phyloP scores from a whole-genome alignment of 495 filamentous ascomycete genomes.

The Trichocladium antarcticum region DNA sequence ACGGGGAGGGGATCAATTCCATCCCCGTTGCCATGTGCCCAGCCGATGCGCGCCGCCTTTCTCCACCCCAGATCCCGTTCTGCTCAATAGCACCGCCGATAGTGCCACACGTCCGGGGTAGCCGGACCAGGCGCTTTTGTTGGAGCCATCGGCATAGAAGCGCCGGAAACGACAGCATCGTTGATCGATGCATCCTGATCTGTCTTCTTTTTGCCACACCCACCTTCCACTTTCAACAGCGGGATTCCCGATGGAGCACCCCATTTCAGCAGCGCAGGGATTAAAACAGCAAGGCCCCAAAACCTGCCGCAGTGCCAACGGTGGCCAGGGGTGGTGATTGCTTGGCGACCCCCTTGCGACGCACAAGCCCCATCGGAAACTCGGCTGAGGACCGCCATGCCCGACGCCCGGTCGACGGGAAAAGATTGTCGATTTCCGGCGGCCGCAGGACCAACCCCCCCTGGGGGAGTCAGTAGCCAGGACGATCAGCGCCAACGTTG shows the following conservation, averaged over 20 bases:
- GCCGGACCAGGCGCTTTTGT: no score
- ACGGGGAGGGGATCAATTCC: not conserved
- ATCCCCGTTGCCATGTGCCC: slow-evolving; percentile 10
- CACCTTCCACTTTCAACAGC: no score
- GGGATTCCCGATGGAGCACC: not conserved
- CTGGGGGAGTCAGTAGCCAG: no score
- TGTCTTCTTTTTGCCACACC: no score
- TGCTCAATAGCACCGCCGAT: slow-evolving; percentile 6
- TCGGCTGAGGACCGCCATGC: no score
- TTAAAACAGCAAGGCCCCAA: not conserved
- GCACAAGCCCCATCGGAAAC: no score
- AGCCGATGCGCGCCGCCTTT: not conserved
- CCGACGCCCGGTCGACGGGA: no score
- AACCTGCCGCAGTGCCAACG: not conserved
- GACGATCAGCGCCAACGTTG: no score
- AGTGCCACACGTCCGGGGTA: not conserved
- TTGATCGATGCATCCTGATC: not conserved
- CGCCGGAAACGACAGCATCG: no score
- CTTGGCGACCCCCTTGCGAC: not conserved
- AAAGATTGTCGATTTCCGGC: no score
- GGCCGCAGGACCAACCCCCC: no score
- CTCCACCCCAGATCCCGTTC: not conserved
- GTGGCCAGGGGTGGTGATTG: not conserved
- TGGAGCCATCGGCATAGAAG: no score
- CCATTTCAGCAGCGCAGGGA: slow-evolving; percentile 3